A percentile compares a stretch with the other conserved stretches of the same genome.
Evolutionary conservation across 2,329 filamentous ascomycete genomes (phyloP).

Genomic region (Alternaria viburni): DNA sequence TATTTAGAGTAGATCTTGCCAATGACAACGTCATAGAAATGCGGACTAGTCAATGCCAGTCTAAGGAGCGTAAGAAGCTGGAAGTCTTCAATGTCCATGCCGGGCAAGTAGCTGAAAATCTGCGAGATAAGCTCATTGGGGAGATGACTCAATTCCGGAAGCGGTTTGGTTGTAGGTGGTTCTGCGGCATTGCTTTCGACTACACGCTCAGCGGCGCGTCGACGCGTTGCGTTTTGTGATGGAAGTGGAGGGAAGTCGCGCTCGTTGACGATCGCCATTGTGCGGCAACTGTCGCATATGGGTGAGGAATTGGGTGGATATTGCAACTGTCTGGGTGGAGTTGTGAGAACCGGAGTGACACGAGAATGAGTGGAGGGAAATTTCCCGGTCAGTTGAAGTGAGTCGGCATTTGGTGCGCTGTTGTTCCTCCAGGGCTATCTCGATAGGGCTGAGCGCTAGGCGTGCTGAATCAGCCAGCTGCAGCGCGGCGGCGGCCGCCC

Average conservation of each 20-base stretch:
- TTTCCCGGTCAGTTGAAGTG: background rate
- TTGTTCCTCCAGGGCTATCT: background rate
- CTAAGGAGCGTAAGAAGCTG: constrained; percentile 25
- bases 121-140: constrained; percentile 37
- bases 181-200: background rate
- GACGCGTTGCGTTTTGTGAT: constrained; percentile 7
- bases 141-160: constrained; percentile 25
- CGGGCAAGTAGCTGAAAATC: constrained; percentile 33
- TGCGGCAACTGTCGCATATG: too few species aligned
- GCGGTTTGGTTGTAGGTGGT: background rate
- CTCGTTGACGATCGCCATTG: constrained; percentile 23
- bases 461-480: background rate
- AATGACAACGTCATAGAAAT: constrained; percentile 29
- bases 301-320: background rate
- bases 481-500: background rate
- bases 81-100: constrained; percentile 18
- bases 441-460: background rate
- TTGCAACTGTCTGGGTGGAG: background rate
- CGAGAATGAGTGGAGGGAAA: background rate
- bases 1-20: constrained; percentile 28
- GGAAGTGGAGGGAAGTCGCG: constrained; percentile 31
- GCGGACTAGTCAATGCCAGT: constrained; percentile 30
- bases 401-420: background rate
- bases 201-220: background rate
- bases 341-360: background rate